Conservation (phyloP, 768 basidiomycete genomes). For the Tylopilus sp. region DNA sequence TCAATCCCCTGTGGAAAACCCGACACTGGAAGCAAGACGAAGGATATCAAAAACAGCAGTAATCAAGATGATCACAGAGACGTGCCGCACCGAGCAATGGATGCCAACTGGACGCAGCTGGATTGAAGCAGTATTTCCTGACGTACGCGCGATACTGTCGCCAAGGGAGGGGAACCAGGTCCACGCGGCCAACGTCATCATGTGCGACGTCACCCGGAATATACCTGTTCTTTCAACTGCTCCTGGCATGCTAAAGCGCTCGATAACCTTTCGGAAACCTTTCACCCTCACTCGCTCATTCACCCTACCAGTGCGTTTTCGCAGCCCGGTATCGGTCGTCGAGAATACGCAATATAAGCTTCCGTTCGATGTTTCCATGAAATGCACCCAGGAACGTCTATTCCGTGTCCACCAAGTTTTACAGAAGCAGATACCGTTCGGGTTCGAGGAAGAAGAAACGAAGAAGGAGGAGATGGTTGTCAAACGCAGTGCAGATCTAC, state of each 20-base stretch:
- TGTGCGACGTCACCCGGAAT: slow-evolving; percentile 18
- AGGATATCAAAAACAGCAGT: slow-evolving; percentile 22
- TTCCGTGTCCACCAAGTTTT: slow-evolving; percentile 21
- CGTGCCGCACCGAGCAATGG: slow-evolving; percentile 23
- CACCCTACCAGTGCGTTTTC: slow-evolving; percentile 6
- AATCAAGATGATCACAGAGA: slow-evolving; percentile 15
- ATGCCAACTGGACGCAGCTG: slow-evolving; percentile 21
- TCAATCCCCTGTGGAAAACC: too few relatives aligned
- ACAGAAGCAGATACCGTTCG: background rate
- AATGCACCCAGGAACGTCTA: slow-evolving; percentile 11
- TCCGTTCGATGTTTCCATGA: slow-evolving; percentile 19
- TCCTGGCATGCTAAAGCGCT: slow-evolving; percentile 9
- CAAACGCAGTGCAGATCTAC: slow-evolving; percentile 23
- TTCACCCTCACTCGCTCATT: slow-evolving; percentile 8
- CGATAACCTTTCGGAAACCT: slow-evolving; percentile 17
- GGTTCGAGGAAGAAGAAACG: background rate
- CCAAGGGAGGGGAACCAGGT: background rate
- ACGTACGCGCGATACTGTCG: slow-evolving; percentile 18
- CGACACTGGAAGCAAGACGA: background rate
- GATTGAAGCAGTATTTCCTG: slow-evolving; percentile 19
- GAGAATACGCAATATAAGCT: slow-evolving; percentile 6
- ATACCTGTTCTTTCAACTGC: background rate
- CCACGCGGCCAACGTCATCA: slow-evolving; percentile 18
- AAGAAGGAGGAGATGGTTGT: slow-evolving; percentile 6
- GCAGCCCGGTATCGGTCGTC: slow-evolving; percentile 12